Conservation (phyloP, 2,329 filamentous ascomycete genomes). For the Xylariaceae sp. region DNA sequence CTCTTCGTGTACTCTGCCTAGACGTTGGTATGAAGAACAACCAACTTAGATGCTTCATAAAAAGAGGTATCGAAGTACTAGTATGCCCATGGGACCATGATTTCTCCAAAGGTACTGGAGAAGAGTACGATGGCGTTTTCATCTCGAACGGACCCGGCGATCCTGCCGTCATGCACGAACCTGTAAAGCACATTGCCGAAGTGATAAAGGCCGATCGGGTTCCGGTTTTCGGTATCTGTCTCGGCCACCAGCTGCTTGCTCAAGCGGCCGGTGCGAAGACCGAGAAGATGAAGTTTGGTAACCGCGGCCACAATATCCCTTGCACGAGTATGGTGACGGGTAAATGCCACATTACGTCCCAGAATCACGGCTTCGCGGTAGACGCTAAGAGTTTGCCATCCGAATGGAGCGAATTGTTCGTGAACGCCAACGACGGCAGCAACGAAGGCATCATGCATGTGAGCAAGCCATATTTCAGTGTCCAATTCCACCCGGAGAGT, state of each 20-base stretch:
- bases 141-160: slow-evolving; percentile 98
- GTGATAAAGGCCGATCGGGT: slow-evolving; percentile 78
- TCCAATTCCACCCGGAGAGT: slow-evolving; percentile 99
- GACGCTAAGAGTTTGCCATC: slow-evolving; percentile 74
- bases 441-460: slow-evolving; percentile 96
- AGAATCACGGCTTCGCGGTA: slow-evolving; percentile 97
- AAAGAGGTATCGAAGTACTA: slow-evolving; percentile 88
- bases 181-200: slow-evolving; percentile 76
- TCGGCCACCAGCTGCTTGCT: slow-evolving; percentile 91
- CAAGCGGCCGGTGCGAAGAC: slow-evolving; percentile 85
- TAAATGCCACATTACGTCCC: slow-evolving; percentile 97
- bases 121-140: slow-evolving; percentile 94
- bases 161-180: slow-evolving; percentile 79
- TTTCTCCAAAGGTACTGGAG: slow-evolving; percentile 73
- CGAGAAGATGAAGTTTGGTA: slow-evolving; percentile 98
- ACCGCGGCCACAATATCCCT: slow-evolving; percentile 97
- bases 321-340: slow-evolving; percentile 95
- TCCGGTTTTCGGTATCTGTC: slow-evolving; percentile 93
- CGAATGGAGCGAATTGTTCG: slow-evolving; percentile 91
- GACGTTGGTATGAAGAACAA: slow-evolving; percentile 99
- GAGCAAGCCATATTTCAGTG: slow-evolving; percentile 90
- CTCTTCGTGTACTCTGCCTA: slow-evolving; percentile 85
- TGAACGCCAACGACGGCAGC: slow-evolving; percentile 97
- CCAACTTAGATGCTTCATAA: slow-evolving; percentile 90
- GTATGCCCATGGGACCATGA: slow-evolving; percentile 97